A percentile compares a stretch with the other conserved stretches of the same genome.
Evolutionary conservation across 2,329 filamentous ascomycete genomes (phyloP).

Genomic region (Colletotrichum lini): DNA sequence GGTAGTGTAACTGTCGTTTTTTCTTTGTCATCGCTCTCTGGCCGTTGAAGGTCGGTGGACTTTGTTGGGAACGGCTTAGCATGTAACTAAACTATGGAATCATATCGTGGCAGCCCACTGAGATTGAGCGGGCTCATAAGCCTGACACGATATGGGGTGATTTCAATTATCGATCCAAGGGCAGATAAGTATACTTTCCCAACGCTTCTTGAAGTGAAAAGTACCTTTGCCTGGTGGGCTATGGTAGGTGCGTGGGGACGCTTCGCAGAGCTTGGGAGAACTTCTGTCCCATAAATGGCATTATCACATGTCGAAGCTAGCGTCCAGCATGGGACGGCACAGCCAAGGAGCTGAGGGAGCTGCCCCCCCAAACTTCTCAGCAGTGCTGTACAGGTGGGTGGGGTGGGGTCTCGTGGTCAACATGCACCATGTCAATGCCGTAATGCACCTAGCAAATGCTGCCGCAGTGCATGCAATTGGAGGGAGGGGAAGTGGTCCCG

Average conservation of each 20-base stretch:
- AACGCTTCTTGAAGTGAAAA: not conserved
- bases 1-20: not conserved
- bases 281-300: constrained; percentile 7
- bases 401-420: constrained; percentile 36
- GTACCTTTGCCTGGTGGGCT: not conserved
- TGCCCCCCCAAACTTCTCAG: constrained; percentile 26
- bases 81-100: not conserved
- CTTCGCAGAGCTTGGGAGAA: not conserved
- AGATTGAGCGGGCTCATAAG: not conserved
- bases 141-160: not conserved
- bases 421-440: constrained; percentile 16
- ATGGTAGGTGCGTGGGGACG: not conserved
- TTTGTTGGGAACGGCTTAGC: constrained; percentile 27
- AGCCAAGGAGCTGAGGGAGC: constrained; percentile 37
- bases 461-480: constrained; percentile 6
- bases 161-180: not conserved
- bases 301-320: constrained; percentile 41
- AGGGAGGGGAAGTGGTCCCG: constrained; percentile 5
- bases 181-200: not conserved
- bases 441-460: constrained; percentile 15
- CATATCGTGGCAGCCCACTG: constrained; percentile 3
- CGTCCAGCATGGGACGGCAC: constrained; percentile 34
- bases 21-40: constrained; percentile 31
- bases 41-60: constrained; percentile 22
- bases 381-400: constrained; percentile 22